Base-by-base conservation (phyloP, 345 rosid species). In the Clarkia xantiana region DNA sequence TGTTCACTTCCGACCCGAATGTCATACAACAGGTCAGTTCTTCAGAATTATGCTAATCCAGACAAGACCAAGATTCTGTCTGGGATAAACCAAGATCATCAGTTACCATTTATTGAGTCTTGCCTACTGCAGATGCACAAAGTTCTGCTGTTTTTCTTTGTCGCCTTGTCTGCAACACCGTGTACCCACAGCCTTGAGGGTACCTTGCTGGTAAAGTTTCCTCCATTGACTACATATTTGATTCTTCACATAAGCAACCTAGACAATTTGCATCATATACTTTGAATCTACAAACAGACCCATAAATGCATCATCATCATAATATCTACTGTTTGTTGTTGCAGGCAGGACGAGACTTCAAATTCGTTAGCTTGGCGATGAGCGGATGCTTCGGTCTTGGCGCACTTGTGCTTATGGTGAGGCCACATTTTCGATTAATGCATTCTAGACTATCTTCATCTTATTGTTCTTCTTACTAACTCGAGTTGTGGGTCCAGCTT, bases 321-420 rank as follows among this genome's bases (percentile, higher is more conserved):
- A 40, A n/a, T 23, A 41, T 40, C 38, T 11, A 14, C 18, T 29
- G 7, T 19, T 55, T 47, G 38, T 48, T 55, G 15, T 11, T 64
- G 66, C 76, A 91, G 98, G 98, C 98, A 8, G 94, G 94, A 56
- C 71, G 96, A 57, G 98, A 91, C 62, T 86, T 86, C 55, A 81
- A 67, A 64, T 91, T 67, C 55, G 58, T 82, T 25, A 80, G 98
- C 73, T 45, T 86, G 50, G 66, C 94, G 6, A 86, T 75, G 85
- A 72, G 72, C 3, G 90, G 87, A 64, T 91, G 96, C 77, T 72
- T 79, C 34, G 70, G 64, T 3, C 58, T 84, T 45, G 85, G 78
- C 18, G 72, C 75, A 34, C 67, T 86, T 36, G 38, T 71, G 17
- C 74, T 84, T 40, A 49, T 75, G 85, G 98, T 84, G 71, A 55